Evolutionary conservation across 805 yeast species (phyloP).

Genomic region (Yamadazyma sp.): DNA sequence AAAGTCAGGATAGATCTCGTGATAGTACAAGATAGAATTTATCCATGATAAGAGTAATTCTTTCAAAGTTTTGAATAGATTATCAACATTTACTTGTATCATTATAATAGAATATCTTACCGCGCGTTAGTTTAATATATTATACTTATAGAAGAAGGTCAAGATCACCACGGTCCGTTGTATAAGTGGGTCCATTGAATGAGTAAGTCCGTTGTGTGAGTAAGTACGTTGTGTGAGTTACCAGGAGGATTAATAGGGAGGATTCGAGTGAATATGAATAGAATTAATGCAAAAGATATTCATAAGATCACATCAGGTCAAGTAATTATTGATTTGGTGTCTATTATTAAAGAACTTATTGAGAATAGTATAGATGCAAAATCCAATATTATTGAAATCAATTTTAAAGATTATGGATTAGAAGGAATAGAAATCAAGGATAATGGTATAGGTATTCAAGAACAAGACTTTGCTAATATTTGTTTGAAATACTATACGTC

Average conservation of each 20-base stretch:
- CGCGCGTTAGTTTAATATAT: too few species aligned
- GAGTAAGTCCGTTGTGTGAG: too few species aligned
- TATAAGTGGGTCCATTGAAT: too few species aligned
- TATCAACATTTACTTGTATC: conserved; percentile 12
- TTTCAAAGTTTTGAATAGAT: conserved; percentile 31
- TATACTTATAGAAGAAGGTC: too few species aligned
- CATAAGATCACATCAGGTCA: conserved; percentile 88
- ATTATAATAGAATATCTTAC: too few species aligned
- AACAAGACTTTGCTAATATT: conserved; percentile 48
- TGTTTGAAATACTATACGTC: conserved; percentile 70
- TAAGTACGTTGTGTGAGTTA: too few species aligned
- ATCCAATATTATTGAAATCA: conserved; percentile 64
- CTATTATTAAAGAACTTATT: conserved; percentile 79
- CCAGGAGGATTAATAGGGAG: too few species aligned
- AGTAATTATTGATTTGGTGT: conserved; percentile 75
- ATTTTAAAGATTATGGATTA: conserved; percentile 67
- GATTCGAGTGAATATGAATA: too few species aligned
- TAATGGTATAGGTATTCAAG: conserved; percentile 63
- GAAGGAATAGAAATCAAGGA: conserved; percentile 67
- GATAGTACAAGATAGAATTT: conserved; percentile 53
- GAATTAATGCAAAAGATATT: conserved; percentile 43
- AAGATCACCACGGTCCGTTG: too few species aligned
- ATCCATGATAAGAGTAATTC: conserved; percentile 51
- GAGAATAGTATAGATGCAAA: conserved; percentile 86
- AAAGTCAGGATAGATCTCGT: conserved; percentile 50